These are phyloP conservation scores for Claviceps citrina DNA, from an alignment of 2,329 filamentous ascomycete species.

Conservation along the genomic window DNA sequence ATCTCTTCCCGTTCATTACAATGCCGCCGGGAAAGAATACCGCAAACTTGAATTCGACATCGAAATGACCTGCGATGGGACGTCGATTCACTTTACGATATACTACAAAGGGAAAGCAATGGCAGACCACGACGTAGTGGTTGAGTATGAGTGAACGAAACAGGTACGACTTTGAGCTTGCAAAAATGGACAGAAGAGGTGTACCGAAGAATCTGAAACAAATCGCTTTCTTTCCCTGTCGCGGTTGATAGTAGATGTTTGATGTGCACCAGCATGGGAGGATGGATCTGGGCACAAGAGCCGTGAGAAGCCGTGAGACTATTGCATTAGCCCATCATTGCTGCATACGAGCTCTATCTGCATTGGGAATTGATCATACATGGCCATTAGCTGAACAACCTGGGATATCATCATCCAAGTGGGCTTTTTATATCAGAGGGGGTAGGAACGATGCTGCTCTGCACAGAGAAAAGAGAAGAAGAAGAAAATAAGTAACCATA, in stretches of 20 bases:
- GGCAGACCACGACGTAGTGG: not conserved
- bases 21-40: not conserved
- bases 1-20: not conserved
- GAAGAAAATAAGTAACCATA: not conserved
- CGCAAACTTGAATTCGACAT: not conserved
- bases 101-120: not conserved
- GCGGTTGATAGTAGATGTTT: not conserved
- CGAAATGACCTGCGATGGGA: conserved; percentile 4
- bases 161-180: too few relatives aligned
- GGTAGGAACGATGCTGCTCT: too few relatives aligned
- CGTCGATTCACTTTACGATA: not conserved
- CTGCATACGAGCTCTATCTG: not conserved
- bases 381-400: not conserved
- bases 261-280: not conserved
- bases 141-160: not conserved
- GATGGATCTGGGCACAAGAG: not conserved
- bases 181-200: too few relatives aligned
- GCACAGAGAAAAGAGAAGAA: not conserved
- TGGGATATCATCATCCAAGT: not conserved
- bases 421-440: too few relatives aligned
- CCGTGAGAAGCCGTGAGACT: too few relatives aligned
- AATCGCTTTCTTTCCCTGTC: too few relatives aligned
- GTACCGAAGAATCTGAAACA: too few relatives aligned
- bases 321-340: too few relatives aligned
- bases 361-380: not conserved